These are phyloP conservation scores for Rugonectria rugulosa DNA, from an alignment of 2,329 filamentous ascomycete species.

Conservation along the genomic window DNA sequence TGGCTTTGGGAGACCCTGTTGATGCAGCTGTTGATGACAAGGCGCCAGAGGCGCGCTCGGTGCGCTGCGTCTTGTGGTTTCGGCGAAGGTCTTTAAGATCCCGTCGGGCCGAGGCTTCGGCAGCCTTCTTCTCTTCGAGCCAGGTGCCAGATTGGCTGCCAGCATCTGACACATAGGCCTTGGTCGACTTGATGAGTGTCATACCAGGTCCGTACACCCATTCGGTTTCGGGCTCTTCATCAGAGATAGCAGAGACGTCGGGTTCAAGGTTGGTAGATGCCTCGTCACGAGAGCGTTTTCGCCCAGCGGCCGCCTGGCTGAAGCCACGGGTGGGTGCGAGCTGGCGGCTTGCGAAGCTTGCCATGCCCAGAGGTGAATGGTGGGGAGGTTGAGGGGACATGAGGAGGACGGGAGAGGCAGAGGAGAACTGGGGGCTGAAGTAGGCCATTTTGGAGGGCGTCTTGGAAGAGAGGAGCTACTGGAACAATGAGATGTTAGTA, in stretches of 20 bases:
- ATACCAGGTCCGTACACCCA: constrained; percentile 77
- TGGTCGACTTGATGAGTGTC: constrained; percentile 72
- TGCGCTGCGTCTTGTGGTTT: constrained; percentile 73
- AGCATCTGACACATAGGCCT: constrained; percentile 62
- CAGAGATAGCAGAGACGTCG: constrained; percentile 54
- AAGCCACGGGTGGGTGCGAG: constrained; percentile 36
- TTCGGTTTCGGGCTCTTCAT: constrained; percentile 64
- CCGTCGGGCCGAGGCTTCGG: constrained; percentile 57
- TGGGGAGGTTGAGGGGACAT: constrained; percentile 46
- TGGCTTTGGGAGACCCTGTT: constrained; percentile 23
- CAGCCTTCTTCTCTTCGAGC: constrained; percentile 71
- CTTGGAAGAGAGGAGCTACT: constrained; percentile 24
- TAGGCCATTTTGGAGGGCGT: constrained; percentile 49
- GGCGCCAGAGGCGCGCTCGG: constrained; percentile 50
- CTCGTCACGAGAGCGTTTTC: constrained; percentile 81
- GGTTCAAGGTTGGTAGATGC: constrained; percentile 72
- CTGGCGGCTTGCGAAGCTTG: constrained; percentile 39
- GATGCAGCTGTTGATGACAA: constrained; percentile 32
- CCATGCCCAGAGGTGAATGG: constrained; percentile 43
- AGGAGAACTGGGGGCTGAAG: constrained; percentile 51
- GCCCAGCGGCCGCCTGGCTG: constrained; percentile 54
- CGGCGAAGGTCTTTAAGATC: constrained; percentile 56
- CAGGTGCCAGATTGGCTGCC: constrained; percentile 76
- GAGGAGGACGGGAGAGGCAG: constrained; percentile 55
- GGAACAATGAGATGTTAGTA: constrained; percentile 40